Evolutionary conservation across 2,329 filamentous ascomycete species (phyloP), one percentile per base, ranked within the genome.

Genomic region (Madurella mycetomatis): DNA sequence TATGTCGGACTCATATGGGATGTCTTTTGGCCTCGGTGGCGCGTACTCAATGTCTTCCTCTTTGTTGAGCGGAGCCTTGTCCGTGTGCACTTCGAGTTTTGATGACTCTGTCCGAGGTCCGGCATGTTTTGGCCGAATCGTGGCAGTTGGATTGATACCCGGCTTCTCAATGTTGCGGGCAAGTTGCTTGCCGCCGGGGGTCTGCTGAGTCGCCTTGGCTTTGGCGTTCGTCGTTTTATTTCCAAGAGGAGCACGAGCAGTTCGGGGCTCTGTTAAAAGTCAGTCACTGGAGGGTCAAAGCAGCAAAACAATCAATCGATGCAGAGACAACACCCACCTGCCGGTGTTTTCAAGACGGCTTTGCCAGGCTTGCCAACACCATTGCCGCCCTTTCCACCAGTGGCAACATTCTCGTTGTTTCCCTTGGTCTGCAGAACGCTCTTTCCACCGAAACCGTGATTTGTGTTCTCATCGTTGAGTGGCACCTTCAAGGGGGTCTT

Each of bases 191-290:
- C 81, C 85, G 11, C 82, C 82, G 7, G 82, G 82, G 4, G 84
- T 85, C 59, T 61, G 84, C 80, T 47, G 77, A 79, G 67, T 78
- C 83, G 56, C 86, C 81, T 76, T 63, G 3, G 67, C 67, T 55
- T 95, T 97, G 51, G 89, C 90, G 70, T 99, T 99, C 49, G 94
- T 97, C 1, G 92, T 97, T 73, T 99, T 99, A 78, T 90, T 87
- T 34, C 92, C 92, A 46, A 99, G 76, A 12, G 90, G 88, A 39
- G 92, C 91, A 65, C 92, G 85, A 56, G 53, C 60, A 2, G 77
- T 85, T 55, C 84, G 83, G 48, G 85, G 80, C 53, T 79, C 84
- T 86, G 30, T 4, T 11, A 47, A 5, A 30, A 41, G 16, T 37
- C 34, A 37, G 34, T 37, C 11, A 37, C 11, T 2, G 11, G 34